Conservation (phyloP, 2,329 filamentous ascomycete genomes). For the Pestalotiopsis sp. region DNA sequence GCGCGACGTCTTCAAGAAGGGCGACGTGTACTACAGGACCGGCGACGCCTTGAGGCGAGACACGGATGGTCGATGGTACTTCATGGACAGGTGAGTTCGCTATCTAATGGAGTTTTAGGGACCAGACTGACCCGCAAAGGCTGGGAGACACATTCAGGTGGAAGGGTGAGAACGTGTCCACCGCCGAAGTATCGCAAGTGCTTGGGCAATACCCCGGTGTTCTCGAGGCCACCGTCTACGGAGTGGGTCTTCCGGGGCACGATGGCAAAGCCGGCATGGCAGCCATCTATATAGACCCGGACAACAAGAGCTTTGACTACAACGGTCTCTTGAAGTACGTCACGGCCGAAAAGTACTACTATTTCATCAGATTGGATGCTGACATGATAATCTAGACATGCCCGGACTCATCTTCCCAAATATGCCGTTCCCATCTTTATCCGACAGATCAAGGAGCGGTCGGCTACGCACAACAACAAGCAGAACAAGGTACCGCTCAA, state of each 20-base stretch:
- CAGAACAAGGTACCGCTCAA: slow-evolving; percentile 74
- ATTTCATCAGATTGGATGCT: background rate
- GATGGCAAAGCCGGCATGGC: slow-evolving; percentile 69
- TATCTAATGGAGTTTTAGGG: slow-evolving; percentile 29
- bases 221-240: slow-evolving; percentile 70
- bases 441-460: slow-evolving; percentile 57
- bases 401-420: slow-evolving; percentile 60
- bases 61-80: slow-evolving; percentile 66
- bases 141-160: slow-evolving; percentile 75
- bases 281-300: slow-evolving; percentile 56
- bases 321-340: slow-evolving; percentile 53
- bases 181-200: slow-evolving; percentile 65
- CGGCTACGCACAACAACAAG: slow-evolving; percentile 74
- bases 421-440: slow-evolving; percentile 79
- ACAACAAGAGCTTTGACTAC: slow-evolving; percentile 56
- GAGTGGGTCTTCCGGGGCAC: slow-evolving; percentile 63
- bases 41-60: slow-evolving; percentile 67
- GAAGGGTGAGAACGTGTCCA: slow-evolving; percentile 71
- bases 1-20: slow-evolving; percentile 63
- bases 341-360: background rate
- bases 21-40: slow-evolving; percentile 67
- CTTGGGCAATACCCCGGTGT: slow-evolving; percentile 60
- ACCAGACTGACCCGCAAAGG: slow-evolving; percentile 25
- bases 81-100: slow-evolving; percentile 52
- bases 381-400: slow-evolving; percentile 38